Evolutionary conservation across 768 basidiomycete species (phyloP).

Genomic region (Xanthoconium purpureum): DNA sequence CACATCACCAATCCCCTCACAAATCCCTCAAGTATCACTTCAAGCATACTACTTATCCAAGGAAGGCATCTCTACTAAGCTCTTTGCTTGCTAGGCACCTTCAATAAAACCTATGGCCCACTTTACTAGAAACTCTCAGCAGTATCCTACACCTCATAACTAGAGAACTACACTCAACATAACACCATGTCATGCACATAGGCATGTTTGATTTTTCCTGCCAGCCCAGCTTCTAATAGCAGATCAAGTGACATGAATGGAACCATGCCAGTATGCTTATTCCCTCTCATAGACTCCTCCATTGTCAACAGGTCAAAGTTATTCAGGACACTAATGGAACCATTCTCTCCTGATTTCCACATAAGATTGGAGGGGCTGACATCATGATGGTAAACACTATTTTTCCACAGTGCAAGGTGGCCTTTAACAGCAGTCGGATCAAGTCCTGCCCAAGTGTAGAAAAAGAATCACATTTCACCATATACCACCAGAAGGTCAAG

Average conservation of each 20-base stretch:
- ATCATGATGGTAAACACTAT: neutral
- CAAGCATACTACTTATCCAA: too few relatives aligned
- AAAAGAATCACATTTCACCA: neutral
- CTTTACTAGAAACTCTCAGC: too few relatives aligned
- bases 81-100: too few relatives aligned
- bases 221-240: neutral
- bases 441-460: neutral
- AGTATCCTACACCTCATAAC: too few relatives aligned
- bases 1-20: too few relatives aligned
- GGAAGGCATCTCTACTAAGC: too few relatives aligned
- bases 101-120: too few relatives aligned
- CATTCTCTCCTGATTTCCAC: neutral
- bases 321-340: neutral
- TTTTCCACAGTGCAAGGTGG: slow-evolving; percentile 6
- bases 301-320: neutral
- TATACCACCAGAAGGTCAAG: neutral
- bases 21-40: too few relatives aligned
- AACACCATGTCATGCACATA: neutral
- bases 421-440: neutral
- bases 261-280: neutral
- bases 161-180: too few relatives aligned
- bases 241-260: neutral
- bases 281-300: neutral
- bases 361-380: slow-evolving; percentile 4
- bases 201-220: neutral